These are phyloP conservation scores for Apiospora marii DNA, from an alignment of 2,329 filamentous ascomycete species.

Conservation along the genomic window DNA sequence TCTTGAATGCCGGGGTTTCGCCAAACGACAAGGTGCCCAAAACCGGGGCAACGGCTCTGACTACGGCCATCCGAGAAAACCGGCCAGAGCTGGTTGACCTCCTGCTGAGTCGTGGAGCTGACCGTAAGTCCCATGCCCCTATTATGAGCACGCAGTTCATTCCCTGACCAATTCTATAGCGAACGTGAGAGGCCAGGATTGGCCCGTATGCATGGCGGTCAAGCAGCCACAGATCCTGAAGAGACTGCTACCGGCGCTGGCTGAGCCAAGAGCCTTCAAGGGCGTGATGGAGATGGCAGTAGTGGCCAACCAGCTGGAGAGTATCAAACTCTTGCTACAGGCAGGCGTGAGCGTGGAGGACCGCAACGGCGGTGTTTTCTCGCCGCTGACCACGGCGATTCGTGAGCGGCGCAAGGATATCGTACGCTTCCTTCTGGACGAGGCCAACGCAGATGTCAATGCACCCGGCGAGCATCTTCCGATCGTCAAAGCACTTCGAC, in stretches of 20 bases:
- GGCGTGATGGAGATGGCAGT: constrained; percentile 74
- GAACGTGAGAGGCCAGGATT: constrained; percentile 70
- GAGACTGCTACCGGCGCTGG: constrained; percentile 63
- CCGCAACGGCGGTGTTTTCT: constrained; percentile 77
- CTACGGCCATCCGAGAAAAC: constrained; percentile 70
- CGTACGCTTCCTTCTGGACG: constrained; percentile 62
- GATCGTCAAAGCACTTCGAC: constrained; percentile 72
- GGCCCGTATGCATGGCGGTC: constrained; percentile 76
- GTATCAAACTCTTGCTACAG: constrained; percentile 69
- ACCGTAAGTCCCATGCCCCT: constrained; percentile 27
- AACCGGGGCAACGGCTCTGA: constrained; percentile 66
- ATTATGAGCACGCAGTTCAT: background rate
- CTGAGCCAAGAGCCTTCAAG: constrained; percentile 68
- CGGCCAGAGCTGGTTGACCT: constrained; percentile 66
- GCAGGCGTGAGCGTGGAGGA: constrained; percentile 74
- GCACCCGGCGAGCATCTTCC: constrained; percentile 75
- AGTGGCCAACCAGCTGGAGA: constrained; percentile 70
- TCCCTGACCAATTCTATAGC: constrained; percentile 60
- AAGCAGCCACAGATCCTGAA: constrained; percentile 66
- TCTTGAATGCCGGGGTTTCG: constrained; percentile 66
- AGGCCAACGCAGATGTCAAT: constrained; percentile 68
- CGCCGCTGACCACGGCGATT: constrained; percentile 71
- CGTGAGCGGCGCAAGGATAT: constrained; percentile 69
- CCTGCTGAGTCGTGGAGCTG: constrained; percentile 49
- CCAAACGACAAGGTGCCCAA: constrained; percentile 66